Percentiles rank a stretch among this genome's conserved stretches.
Evolutionary conservation across 1,284 basidiomycete species (phyloP).

Genomic region (Sanghuangporus sanghuang): DNA sequence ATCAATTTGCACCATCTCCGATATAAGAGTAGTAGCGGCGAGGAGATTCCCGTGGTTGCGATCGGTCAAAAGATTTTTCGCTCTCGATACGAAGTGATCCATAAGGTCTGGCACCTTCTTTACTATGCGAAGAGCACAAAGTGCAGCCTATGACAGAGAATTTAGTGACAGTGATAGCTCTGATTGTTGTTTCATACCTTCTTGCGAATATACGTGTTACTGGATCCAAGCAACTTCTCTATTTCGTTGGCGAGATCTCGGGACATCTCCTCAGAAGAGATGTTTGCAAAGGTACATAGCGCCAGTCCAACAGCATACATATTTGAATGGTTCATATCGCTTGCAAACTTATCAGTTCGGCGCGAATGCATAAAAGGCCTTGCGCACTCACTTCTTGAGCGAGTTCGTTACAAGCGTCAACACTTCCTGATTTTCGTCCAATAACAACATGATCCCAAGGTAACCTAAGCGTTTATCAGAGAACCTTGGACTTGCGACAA

Average conservation of each 20-base stretch:
- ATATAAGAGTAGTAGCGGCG: slow-evolving; percentile 90
- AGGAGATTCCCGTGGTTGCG: slow-evolving; percentile 96
- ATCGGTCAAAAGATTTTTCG: slow-evolving; percentile 90
- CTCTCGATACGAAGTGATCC: slow-evolving; percentile 88
- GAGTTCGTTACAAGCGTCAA: slow-evolving; percentile 98
- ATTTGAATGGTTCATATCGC: slow-evolving; percentile 99
- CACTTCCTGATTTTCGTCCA: slow-evolving; percentile 98
- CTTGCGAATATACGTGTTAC: slow-evolving; percentile 98
- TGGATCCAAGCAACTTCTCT: slow-evolving; percentile 94
- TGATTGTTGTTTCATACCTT: slow-evolving; percentile 55
- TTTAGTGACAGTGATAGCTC: slow-evolving; percentile 8
- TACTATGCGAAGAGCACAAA: slow-evolving; percentile 95
- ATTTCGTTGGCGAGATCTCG: slow-evolving; percentile 95
- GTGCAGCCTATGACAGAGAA: slow-evolving; percentile 63
- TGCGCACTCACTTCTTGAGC: slow-evolving; percentile 83
- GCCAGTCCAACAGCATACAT: slow-evolving; percentile 99
- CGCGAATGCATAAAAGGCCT: slow-evolving; percentile 10
- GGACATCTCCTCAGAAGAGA: slow-evolving; percentile 98
- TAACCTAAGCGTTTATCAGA: slow-evolving; percentile 97
- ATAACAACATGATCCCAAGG: slow-evolving; percentile 94
- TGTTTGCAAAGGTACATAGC: slow-evolving; percentile 98
- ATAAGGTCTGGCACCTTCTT: slow-evolving; percentile 96
- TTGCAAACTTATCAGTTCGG: slow-evolving; percentile 30
- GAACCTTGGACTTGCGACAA: slow-evolving; percentile 97
- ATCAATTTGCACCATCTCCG: slow-evolving; percentile 90